These are phyloP conservation scores for Clavariopsis aquatica DNA, from an alignment of 495 filamentous ascomycete species.

Conservation along the genomic window DNA sequence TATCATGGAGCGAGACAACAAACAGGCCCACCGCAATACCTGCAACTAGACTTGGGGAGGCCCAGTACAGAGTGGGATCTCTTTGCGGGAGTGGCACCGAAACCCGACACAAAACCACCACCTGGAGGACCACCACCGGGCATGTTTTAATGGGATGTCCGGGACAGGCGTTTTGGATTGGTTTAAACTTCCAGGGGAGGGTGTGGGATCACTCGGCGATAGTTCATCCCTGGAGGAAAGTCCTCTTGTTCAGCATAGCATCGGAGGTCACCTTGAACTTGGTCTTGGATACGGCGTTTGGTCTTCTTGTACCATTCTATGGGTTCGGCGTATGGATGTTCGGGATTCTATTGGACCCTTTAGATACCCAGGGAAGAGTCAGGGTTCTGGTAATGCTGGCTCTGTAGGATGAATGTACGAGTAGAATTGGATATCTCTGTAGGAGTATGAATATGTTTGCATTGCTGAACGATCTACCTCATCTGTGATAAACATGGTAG, in stretches of 20 bases:
- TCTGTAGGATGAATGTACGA: not conserved
- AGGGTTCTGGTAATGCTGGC: conserved; percentile 9
- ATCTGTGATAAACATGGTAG: too few species aligned
- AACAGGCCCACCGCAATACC: not conserved
- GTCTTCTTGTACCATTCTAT: not conserved
- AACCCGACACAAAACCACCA: not conserved
- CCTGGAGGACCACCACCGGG: conserved; percentile 1
- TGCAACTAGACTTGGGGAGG: not conserved
- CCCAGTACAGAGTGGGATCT: conserved; percentile 19
- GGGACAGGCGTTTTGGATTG: not conserved
- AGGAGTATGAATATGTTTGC: not conserved
- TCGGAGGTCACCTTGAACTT: not conserved
- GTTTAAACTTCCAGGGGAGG: not conserved
- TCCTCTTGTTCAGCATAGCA: not conserved
- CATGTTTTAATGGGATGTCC: not conserved
- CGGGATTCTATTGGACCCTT: not conserved
- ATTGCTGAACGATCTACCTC: too few species aligned
- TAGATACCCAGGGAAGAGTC: conserved; percentile 4
- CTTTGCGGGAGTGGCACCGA: conserved; percentile 6
- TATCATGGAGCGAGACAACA: conserved; percentile 3
- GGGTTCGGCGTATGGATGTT: not conserved
- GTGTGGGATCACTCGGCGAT: not conserved
- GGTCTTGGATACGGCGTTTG: not conserved
- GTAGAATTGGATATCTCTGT: not conserved
- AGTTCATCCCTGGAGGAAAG: not conserved